A percentile compares a stretch with the other conserved stretches of the same genome.
These are phyloP conservation scores for Aspergillus amoenus DNA, from an alignment of 2,329 filamentous ascomycete species.

Conservation along the genomic window DNA sequence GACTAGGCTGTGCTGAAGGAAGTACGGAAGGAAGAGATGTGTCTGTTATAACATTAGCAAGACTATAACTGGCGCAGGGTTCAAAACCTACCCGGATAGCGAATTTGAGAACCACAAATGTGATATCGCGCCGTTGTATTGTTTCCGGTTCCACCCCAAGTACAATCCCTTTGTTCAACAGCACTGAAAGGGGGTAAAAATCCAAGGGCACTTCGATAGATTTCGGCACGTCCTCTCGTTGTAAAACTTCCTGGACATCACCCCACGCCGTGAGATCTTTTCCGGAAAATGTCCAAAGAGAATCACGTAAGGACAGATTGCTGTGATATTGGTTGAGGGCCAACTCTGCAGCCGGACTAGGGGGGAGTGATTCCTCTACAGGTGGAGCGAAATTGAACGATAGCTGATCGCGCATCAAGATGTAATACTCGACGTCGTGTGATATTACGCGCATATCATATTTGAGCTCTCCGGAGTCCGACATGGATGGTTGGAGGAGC, in stretches of 20 bases:
- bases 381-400: constrained; percentile 49
- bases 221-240: constrained; percentile 70
- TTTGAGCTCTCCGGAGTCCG: constrained; percentile 80
- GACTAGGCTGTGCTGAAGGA: constrained; percentile 76
- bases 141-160: constrained; percentile 90
- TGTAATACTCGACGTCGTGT: constrained; percentile 94
- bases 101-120: constrained; percentile 86
- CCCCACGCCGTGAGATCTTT: constrained; percentile 83
- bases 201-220: constrained; percentile 81
- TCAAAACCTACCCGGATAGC: constrained; percentile 70
- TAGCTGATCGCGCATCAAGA: constrained; percentile 82
- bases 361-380: constrained; percentile 48
- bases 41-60: constrained; percentile 57
- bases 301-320: constrained; percentile 70
- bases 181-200: constrained; percentile 87
- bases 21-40: constrained; percentile 86
- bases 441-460: constrained; percentile 98
- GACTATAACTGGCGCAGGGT: not conserved
- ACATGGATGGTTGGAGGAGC: constrained; percentile 80
- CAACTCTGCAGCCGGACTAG: constrained; percentile 50
- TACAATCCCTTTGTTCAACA: constrained; percentile 86
- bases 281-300: constrained; percentile 93
- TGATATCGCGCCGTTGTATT: constrained; percentile 87
- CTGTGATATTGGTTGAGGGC: constrained; percentile 45
- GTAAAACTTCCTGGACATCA: constrained; percentile 79